Evolutionary conservation across 2,329 filamentous ascomycete genomes (phyloP).

Genomic region (Fusarium bactridioides): DNA sequence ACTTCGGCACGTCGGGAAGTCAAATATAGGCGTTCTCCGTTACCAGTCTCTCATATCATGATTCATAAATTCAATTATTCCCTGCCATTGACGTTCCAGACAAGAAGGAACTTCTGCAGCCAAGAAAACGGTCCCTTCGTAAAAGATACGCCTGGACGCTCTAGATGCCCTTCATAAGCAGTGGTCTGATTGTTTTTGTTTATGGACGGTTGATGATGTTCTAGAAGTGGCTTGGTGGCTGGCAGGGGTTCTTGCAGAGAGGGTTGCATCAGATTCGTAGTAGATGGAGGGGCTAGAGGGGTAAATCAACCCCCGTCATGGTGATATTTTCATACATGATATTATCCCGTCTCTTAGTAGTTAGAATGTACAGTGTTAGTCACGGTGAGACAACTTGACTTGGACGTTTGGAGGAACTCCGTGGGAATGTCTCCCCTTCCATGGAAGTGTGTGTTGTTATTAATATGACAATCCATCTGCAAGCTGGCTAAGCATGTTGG

Average conservation of each 20-base stretch:
- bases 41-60: background rate
- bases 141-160: background rate
- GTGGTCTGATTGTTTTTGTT: slow-evolving; percentile 17
- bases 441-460: background rate
- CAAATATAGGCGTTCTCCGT: background rate
- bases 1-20: background rate
- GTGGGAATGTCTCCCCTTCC: background rate
- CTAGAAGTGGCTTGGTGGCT: slow-evolving; percentile 28
- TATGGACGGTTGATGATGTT: slow-evolving; percentile 3
- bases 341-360: background rate
- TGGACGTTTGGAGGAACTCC: background rate
- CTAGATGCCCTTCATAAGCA: background rate
- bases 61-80: background rate
- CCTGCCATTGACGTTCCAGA: background rate
- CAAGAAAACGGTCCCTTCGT: background rate
- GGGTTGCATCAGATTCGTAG: slow-evolving; percentile 8
- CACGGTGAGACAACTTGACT: background rate
- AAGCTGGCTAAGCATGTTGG: background rate
- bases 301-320: background rate
- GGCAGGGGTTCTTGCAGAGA: slow-evolving; percentile 10
- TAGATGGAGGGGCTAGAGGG: slow-evolving; percentile 10
- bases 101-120: background rate
- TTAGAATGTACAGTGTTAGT: background rate
- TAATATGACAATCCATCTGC: background rate
- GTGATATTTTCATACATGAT: background rate